phyloP scores from a whole-genome alignment of 345 rosid genomes.

The Hibiscus tridactylites region DNA sequence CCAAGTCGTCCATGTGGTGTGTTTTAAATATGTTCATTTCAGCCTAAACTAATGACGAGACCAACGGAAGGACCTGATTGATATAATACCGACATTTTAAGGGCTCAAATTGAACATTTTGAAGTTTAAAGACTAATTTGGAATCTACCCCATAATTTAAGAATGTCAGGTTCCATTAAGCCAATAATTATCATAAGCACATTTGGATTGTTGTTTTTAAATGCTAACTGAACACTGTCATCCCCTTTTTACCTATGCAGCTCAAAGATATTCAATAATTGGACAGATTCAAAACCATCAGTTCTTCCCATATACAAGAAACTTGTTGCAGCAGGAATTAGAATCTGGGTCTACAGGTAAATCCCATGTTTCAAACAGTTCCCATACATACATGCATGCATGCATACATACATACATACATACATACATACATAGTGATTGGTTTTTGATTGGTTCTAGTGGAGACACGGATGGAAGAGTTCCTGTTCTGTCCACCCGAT shows the following conservation, averaged over 20 bases:
- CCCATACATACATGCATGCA: not conserved
- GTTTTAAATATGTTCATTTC: too few species aligned
- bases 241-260: slow-evolving; percentile 24
- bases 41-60: too few species aligned
- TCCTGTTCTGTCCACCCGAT: slow-evolving; percentile 78
- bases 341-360: slow-evolving; percentile 94
- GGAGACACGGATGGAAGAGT: slow-evolving; percentile 99
- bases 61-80: too few species aligned
- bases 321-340: slow-evolving; percentile 63
- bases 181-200: too few species aligned
- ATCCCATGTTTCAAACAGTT: not conserved
- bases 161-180: too few species aligned
- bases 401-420: too few species aligned
- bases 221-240: not conserved
- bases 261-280: slow-evolving; percentile 33
- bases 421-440: not conserved
- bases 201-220: too few species aligned
- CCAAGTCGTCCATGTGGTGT: too few species aligned
- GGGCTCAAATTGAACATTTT: too few species aligned
- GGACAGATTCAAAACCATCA: slow-evolving; percentile 50
- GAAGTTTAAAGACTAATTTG: too few species aligned
- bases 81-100: too few species aligned
- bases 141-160: too few species aligned
- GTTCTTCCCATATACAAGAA: slow-evolving; percentile 83
- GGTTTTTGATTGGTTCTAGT: slow-evolving; percentile 27